These are phyloP conservation scores for Ceraceosorus bombacis DNA, from an alignment of 1,284 basidiomycete species.

Conservation along the genomic window DNA sequence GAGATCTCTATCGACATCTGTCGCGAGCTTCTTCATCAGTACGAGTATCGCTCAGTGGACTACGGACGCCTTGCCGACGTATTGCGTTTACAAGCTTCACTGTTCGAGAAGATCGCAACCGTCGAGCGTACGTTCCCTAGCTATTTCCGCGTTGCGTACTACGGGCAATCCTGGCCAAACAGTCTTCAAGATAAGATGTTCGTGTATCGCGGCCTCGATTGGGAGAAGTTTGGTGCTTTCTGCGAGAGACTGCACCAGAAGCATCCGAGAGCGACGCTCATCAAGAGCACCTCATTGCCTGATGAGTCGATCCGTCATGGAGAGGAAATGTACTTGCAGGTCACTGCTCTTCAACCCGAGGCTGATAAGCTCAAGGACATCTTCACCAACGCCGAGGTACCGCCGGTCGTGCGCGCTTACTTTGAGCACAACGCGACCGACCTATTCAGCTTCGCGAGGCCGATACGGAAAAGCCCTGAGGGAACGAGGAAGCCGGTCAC, in stretches of 20 bases:
- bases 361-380: slow-evolving; percentile 70
- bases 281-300: slow-evolving; percentile 69
- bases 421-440: slow-evolving; percentile 63
- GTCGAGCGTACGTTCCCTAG: slow-evolving; percentile 34
- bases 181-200: slow-evolving; percentile 79
- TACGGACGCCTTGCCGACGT: slow-evolving; percentile 53
- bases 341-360: slow-evolving; percentile 75
- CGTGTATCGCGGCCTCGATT: slow-evolving; percentile 76
- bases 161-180: slow-evolving; percentile 70
- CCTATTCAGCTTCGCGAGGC: slow-evolving; percentile 59
- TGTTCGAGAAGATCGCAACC: slow-evolving; percentile 38
- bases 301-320: slow-evolving; percentile 52
- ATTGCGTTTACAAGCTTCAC: slow-evolving; percentile 37
- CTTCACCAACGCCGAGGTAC: slow-evolving; percentile 77
- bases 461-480: slow-evolving; percentile 19
- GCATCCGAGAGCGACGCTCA: slow-evolving; percentile 74
- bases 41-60: slow-evolving; percentile 38
- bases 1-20: slow-evolving; percentile 88
- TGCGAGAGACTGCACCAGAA: slow-evolving; percentile 89
- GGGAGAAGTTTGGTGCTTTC: slow-evolving; percentile 71
- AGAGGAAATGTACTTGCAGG: slow-evolving; percentile 54
- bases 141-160: slow-evolving; percentile 88
- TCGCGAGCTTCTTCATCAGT: slow-evolving; percentile 57
- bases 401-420: slow-evolving; percentile 69
- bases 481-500: slow-evolving; percentile 11